A percentile compares a stretch with the other conserved stretches of the same genome.
These are phyloP conservation scores for Zygosaccharomyces siamensis DNA, from an alignment of 805 yeast genomes.

Conservation along the genomic window DNA sequence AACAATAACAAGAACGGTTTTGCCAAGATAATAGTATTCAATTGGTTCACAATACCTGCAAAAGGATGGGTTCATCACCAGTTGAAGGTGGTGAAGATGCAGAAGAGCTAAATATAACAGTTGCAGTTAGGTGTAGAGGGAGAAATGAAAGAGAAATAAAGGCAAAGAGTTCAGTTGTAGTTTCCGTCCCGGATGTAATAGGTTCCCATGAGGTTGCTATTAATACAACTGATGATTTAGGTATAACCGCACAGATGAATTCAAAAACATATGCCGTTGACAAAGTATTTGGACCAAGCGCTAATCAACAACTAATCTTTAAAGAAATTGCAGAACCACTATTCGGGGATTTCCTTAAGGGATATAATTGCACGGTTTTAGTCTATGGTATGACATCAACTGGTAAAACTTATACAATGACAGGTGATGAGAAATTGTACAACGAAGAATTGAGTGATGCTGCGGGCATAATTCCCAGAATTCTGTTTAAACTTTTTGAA, in stretches of 20 bases:
- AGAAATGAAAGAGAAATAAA: constrained; percentile 53
- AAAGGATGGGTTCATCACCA: constrained; percentile 11
- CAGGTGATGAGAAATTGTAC: constrained; percentile 51
- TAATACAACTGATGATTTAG: constrained; percentile 39
- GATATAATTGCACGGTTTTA: constrained; percentile 75
- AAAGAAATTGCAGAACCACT: constrained; percentile 61
- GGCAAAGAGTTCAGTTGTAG: constrained; percentile 57
- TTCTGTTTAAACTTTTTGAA: constrained; percentile 52
- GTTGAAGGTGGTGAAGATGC: constrained; percentile 10
- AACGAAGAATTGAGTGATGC: constrained; percentile 38
- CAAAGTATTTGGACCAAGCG: constrained; percentile 75
- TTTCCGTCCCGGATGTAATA: constrained; percentile 45
- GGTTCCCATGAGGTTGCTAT: constrained; percentile 46
- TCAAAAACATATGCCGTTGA: constrained; percentile 67
- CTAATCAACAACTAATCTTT: constrained; percentile 65
- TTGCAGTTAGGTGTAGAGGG: constrained; percentile 61
- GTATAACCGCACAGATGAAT: constrained; percentile 39
- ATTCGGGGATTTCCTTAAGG: constrained; percentile 62
- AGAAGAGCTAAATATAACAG: constrained; percentile 50
- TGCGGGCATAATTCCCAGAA: constrained; percentile 66
- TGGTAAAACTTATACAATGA: constrained; percentile 79
- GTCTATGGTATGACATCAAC: constrained; percentile 94
- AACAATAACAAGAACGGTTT: neutral
- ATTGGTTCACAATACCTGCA: neutral
- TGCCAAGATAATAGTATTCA: neutral